Base-by-base conservation (phyloP, 306 rosid species). In the Vigna trinervia region DNA sequence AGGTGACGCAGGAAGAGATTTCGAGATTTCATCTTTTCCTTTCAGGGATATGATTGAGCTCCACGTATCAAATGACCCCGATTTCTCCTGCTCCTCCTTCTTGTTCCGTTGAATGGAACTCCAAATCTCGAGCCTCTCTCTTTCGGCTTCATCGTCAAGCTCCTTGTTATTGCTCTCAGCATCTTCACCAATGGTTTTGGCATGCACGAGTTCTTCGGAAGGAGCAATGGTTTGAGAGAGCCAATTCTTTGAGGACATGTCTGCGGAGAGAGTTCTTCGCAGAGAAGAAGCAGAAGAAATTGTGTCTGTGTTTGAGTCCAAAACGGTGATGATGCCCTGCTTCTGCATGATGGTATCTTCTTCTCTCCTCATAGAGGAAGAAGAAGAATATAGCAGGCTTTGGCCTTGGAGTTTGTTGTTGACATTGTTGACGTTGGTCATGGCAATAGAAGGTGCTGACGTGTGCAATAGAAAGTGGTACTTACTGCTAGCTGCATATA, bases 221-320 rank as follows among this genome's bases (percentile, higher is more conserved):
- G 98, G 90, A 12, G 91, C 85, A 46, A 64, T 80, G 84, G 85
- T 90, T 17, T 86, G 89, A 15, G 87, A 81, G 53, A 90, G 82
- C 96, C 98, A 95, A 53, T 88, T 86, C 85, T 86, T 83, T 11
- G 97, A 90, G 9, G 97, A 95, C 97, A 95, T 90, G 89, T 95
- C 96, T 11, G 97, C 97, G 0, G 99, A 95, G n/a, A 90, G 88
- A 72, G 97, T 86, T 53, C 97, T 78, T 22, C 97, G 71, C 0
- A 95, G 78, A 26, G 98, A 88, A 74, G 92, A 75, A 0, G 86
- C 17, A 19, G 60, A 13, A 32, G 79, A 75, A 32, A 75, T 9
- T 1, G 50, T 12, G 14, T 41, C 38, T 0, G 48, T 43, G 41
- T 56, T 63, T 50, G 76, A 82, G 23, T 88, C 80, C 34, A 95